Evolutionary conservation across 192 early-diverging fungal species (phyloP).

Genomic region (Coemansia sp.): DNA sequence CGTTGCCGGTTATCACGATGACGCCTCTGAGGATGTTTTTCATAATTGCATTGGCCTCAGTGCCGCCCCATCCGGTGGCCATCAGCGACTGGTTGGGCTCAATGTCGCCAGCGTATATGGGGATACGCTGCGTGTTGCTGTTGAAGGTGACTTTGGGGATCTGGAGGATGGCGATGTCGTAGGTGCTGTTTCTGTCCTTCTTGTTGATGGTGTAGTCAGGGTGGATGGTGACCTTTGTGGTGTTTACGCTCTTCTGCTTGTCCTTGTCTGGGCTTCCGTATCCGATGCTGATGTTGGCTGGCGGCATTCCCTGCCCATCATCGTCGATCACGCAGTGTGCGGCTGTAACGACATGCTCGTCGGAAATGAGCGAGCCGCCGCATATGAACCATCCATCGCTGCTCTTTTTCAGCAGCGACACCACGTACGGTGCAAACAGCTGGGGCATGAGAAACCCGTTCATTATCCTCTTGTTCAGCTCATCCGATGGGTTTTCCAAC

Average conservation of each 20-base stretch:
- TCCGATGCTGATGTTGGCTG: constrained; percentile 22
- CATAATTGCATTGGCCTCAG: constrained; percentile 18
- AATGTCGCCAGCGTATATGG: constrained; percentile 23
- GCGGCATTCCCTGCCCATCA: neutral
- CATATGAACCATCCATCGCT: constrained; percentile 12
- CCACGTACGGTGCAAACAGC: constrained; percentile 16
- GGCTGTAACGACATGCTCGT: constrained; percentile 32
- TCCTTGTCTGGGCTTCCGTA: constrained; percentile 25
- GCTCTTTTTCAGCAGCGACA: constrained; percentile 9
- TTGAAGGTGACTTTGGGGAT: constrained; percentile 17
- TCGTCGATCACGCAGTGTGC: constrained; percentile 39
- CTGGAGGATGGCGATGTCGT: constrained; percentile 41
- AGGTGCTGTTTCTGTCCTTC: neutral
- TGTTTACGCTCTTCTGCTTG: constrained; percentile 13
- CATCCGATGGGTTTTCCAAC: neutral
- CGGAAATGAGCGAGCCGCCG: constrained; percentile 41
- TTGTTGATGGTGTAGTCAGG: constrained; percentile 15
- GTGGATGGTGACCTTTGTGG: constrained; percentile 15
- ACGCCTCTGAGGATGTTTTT: constrained; percentile 33
- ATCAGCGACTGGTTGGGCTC: constrained; percentile 18
- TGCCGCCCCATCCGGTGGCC: constrained; percentile 50
- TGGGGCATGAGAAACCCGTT: constrained; percentile 35
- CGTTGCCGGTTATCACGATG: constrained; percentile 21
- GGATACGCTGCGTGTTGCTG: constrained; percentile 5
- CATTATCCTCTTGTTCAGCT: constrained; percentile 23